Evolutionary conservation across 345 rosid genomes (phyloP).

Genomic region (Passiflora organensis): DNA sequence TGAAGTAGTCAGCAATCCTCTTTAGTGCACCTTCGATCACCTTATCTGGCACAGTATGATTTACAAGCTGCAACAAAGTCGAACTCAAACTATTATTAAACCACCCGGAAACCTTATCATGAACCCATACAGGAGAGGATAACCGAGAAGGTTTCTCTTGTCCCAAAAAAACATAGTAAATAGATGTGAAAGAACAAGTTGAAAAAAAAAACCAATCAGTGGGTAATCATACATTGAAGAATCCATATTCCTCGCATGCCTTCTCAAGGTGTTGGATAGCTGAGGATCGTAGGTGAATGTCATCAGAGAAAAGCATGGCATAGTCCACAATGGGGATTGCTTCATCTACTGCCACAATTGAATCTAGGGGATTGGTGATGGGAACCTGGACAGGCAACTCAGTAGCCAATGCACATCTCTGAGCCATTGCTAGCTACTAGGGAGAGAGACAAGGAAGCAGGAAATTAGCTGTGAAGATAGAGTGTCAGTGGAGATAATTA

Average conservation of each 20-base stretch:
- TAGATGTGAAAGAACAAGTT: neutral
- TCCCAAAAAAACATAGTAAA: neutral
- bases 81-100: too few species aligned
- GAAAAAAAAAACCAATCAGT: neutral
- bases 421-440: too few species aligned
- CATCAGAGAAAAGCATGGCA: slow-evolving; percentile 21
- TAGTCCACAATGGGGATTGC: slow-evolving; percentile 30
- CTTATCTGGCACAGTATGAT: slow-evolving; percentile 23
- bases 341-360: neutral
- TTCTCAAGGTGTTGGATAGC: slow-evolving; percentile 18
- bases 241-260: slow-evolving; percentile 27
- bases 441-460: too few species aligned
- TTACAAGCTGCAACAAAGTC: slow-evolving; percentile 26
- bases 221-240: slow-evolving; percentile 23
- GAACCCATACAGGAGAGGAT: too few species aligned
- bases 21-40: slow-evolving; percentile 22
- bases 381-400: too few species aligned
- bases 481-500: too few species aligned
- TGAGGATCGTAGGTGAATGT: slow-evolving; percentile 10
- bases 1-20: slow-evolving; percentile 19
- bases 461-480: too few species aligned
- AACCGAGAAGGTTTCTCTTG: too few species aligned
- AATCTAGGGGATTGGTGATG: neutral
- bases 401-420: too few species aligned
- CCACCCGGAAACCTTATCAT: too few species aligned